A percentile compares a stretch with the other conserved stretches of the same genome.
These are phyloP conservation scores for Camellia sinensis DNA, from an alignment of 148 eudicot species.

Conservation along the genomic window DNA sequence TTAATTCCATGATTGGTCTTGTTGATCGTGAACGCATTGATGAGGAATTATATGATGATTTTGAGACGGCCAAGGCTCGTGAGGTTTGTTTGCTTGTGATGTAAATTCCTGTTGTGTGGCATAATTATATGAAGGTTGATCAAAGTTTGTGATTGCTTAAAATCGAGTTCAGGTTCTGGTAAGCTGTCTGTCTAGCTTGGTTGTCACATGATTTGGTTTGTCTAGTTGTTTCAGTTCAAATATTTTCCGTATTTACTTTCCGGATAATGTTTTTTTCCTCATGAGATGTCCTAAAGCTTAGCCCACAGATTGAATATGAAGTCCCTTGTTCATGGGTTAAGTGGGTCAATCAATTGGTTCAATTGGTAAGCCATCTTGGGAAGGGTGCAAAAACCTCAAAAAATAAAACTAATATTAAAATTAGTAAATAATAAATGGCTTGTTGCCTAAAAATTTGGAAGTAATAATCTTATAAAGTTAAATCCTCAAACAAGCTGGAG, in stretches of 20 bases:
- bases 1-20: conserved; percentile 97
- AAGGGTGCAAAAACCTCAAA: not conserved
- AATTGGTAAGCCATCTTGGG: not conserved
- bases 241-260: not conserved
- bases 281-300: not conserved
- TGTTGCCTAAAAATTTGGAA: not conserved
- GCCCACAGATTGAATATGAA: not conserved
- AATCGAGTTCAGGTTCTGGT: not conserved
- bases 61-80: conserved; percentile 81
- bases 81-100: conserved; percentile 55
- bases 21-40: conserved; percentile 85
- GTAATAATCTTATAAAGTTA: not conserved
- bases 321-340: not conserved
- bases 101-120: not conserved
- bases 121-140: not conserved
- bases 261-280: not conserved
- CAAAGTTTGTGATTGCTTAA: not conserved
- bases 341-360: not conserved
- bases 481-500: not conserved
- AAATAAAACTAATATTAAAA: no score
- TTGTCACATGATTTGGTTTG: not conserved
- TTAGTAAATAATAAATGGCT: not conserved
- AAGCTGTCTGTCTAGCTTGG: not conserved
- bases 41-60: conserved; percentile 82
- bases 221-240: not conserved